Conservation (phyloP, 2,329 filamentous ascomycete genomes). For the Ceratocystis ficicola region DNA sequence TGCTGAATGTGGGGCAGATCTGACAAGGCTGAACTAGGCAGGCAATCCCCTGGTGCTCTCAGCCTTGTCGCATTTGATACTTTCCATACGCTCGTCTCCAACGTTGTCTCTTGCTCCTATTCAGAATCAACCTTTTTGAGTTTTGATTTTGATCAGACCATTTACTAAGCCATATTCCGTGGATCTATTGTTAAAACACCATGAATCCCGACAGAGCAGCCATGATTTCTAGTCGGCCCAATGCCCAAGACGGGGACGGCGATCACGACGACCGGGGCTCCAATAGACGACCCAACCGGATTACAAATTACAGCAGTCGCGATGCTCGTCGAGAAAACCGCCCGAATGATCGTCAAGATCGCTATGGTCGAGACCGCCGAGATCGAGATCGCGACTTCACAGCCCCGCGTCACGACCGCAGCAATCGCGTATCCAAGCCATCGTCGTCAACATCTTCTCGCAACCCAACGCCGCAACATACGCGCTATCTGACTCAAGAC, state of each 20-base stretch:
- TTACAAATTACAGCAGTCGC: background rate
- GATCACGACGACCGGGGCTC: background rate
- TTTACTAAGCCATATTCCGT: background rate
- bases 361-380: slow-evolving; percentile 29
- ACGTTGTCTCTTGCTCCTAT: background rate
- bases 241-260: background rate
- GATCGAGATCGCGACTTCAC: slow-evolving; percentile 38
- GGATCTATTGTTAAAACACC: slow-evolving; percentile 14
- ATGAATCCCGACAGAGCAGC: slow-evolving; percentile 46
- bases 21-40: background rate
- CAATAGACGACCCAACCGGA: background rate
- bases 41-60: background rate
- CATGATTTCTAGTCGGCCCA: slow-evolving; percentile 36
- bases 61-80: background rate
- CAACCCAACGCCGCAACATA: background rate
- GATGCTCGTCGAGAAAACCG: background rate
- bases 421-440: slow-evolving; percentile 45
- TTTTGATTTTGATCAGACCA: background rate
- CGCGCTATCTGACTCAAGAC: slow-evolving; percentile 52
- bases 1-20: background rate
- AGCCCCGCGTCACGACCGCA: slow-evolving; percentile 43
- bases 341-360: background rate
- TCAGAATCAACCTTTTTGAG: background rate
- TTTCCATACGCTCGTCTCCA: background rate
- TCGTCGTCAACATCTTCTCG: slow-evolving; percentile 21